Percentiles rank a stretch among this genome's conserved stretches.
phyloP scores from a whole-genome alignment of 106 monocot species.

The Dioscorea dumetorum region DNA sequence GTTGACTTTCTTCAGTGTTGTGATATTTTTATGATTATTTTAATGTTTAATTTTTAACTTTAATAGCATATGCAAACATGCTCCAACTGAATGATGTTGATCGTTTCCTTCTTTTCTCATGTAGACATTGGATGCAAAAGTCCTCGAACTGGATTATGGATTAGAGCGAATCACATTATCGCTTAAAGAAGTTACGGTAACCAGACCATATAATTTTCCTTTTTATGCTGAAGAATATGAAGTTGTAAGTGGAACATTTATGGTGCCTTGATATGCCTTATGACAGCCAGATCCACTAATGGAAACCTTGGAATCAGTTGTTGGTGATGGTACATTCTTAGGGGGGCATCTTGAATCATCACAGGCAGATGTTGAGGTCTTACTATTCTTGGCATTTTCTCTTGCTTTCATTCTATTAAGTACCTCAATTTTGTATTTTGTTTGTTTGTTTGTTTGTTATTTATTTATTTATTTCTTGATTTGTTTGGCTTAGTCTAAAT shows the following conservation, averaged over 20 bases:
- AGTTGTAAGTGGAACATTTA: neutral
- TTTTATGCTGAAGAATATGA: neutral
- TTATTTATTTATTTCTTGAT: too few species aligned
- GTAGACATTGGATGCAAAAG: conserved; percentile 85
- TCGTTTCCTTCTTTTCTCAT: too few species aligned
- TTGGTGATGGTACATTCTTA: conserved; percentile 49
- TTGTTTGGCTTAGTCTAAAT: too few species aligned
- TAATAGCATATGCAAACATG: too few species aligned
- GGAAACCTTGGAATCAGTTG: conserved; percentile 66
- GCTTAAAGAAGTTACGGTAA: conserved; percentile 80
- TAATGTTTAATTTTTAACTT: too few species aligned
- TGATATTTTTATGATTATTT: too few species aligned
- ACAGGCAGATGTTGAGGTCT: conserved; percentile 76
- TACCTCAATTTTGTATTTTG: too few species aligned
- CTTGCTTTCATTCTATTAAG: neutral
- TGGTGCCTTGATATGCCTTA: conserved; percentile 1
- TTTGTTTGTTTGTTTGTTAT: too few species aligned
- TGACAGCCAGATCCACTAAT: conserved; percentile 76
- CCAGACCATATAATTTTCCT: neutral
- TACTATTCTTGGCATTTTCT: conserved; percentile 2
- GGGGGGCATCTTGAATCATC: conserved; percentile 35
- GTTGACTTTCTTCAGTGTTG: too few species aligned
- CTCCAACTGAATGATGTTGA: too few species aligned
- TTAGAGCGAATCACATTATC: conserved; percentile 76
- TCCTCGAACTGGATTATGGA: conserved; percentile 77